phyloP scores from a whole-genome alignment of 1,284 basidiomycete species.

The Tremellales sp. region DNA sequence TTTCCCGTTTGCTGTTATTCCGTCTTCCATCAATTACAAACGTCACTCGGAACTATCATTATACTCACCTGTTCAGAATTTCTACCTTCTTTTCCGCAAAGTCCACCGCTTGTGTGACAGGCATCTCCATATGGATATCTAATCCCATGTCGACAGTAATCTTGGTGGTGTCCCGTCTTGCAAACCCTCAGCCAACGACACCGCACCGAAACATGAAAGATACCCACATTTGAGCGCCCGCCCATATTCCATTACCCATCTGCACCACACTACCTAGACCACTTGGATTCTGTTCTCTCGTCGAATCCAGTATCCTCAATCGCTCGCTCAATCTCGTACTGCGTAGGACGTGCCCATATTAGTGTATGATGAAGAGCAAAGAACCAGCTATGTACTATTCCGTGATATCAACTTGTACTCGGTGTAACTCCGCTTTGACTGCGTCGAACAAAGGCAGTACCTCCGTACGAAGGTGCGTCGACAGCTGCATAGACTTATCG shows the following conservation, averaged over 20 bases:
- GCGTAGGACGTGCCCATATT: neutral
- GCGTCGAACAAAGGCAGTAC: constrained; percentile 17
- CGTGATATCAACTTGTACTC: constrained; percentile 20
- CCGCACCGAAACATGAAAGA: neutral
- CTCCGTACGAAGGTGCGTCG: constrained; percentile 10
- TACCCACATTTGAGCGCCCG: constrained; percentile 30
- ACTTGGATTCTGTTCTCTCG: too few relatives aligned
- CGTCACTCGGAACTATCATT: neutral
- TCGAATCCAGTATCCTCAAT: constrained; percentile 12
- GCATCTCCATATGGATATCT: constrained; percentile 33
- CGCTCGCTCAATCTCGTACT: constrained; percentile 20
- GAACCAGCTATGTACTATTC: constrained; percentile 28
- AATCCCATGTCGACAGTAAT: constrained; percentile 37
- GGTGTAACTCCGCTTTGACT: constrained; percentile 13
- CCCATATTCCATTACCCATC: constrained; percentile 35
- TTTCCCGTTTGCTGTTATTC: constrained; percentile 11
- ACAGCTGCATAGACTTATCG: too few relatives aligned
- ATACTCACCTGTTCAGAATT: constrained; percentile 23
- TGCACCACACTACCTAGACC: too few relatives aligned
- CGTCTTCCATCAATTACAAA: neutral
- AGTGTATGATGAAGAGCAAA: neutral
- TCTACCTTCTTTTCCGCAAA: constrained; percentile 21
- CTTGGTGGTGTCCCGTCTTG: constrained; percentile 18
- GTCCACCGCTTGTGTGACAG: constrained; percentile 13
- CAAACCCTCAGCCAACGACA: neutral